Conservation (phyloP, 2,329 filamentous ascomycete species). For the Talaromyces sp. region DNA sequence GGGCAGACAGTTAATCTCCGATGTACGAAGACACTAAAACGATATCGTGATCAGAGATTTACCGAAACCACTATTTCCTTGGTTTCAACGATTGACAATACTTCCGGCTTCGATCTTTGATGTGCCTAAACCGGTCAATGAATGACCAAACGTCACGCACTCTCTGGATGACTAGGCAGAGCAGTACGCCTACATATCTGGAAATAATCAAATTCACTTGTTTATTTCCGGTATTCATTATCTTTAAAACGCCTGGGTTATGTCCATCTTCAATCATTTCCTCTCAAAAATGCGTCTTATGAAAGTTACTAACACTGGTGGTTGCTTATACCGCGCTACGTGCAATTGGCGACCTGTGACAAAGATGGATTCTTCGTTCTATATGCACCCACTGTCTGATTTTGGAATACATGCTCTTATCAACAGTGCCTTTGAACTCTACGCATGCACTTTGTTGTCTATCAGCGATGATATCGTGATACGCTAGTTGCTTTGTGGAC, state of each 20-base stretch:
- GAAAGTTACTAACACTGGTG: not conserved
- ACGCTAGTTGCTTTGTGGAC: not conserved
- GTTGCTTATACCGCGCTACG: not conserved
- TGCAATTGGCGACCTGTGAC: not conserved
- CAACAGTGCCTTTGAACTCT: not conserved
- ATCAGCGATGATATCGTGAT: not conserved
- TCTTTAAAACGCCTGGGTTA: not conserved
- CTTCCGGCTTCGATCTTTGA: not conserved
- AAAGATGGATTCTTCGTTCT: not conserved
- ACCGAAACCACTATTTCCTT: not conserved
- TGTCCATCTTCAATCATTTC: not conserved
- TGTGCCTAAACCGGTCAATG: not conserved
- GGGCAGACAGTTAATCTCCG: not conserved
- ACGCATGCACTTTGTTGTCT: not conserved
- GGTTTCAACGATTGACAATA: not conserved
- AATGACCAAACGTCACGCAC: not conserved
- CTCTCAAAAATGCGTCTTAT: not conserved
- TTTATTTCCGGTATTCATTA: not conserved
- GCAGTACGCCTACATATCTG: not conserved
- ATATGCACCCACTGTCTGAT: not conserved
- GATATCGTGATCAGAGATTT: not conserved
- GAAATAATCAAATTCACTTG: not conserved
- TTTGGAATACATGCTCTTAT: not conserved
- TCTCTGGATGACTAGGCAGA: not conserved
- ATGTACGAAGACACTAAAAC: not conserved